phyloP scores from a whole-genome alignment of 139 green algal species.

The Trebouxia sp. region DNA sequence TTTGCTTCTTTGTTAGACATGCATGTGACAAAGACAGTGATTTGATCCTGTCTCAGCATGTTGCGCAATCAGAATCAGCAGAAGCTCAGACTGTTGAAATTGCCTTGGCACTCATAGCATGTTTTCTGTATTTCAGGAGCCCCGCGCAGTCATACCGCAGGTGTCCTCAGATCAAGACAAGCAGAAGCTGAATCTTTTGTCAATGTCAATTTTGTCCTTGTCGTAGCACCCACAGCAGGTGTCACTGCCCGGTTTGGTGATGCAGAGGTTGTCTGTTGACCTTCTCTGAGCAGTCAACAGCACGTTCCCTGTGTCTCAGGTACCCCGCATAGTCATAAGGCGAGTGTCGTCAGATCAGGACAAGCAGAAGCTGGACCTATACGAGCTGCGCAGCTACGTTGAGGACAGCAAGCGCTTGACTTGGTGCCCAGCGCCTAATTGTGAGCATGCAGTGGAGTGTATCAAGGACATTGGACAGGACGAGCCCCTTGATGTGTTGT shows the following conservation, averaged over 20 bases:
- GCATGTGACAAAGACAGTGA: not conserved
- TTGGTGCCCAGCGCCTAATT: conserved; percentile 81
- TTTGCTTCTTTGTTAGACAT: not conserved
- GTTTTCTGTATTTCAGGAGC: too few relatives aligned
- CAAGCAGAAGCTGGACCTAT: conserved; percentile 56
- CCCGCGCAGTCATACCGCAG: conserved; percentile 39
- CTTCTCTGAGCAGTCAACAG: not conserved
- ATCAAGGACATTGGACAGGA: conserved; percentile 41
- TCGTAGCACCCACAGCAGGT: not conserved
- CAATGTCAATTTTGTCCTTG: not conserved
- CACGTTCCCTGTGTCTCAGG: conserved; percentile 36
- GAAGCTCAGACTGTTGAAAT: not conserved
- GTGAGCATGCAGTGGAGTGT: conserved; percentile 72
- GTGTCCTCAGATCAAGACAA: conserved; percentile 38
- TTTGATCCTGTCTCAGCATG: not conserved
- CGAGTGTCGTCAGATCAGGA: conserved; percentile 39
- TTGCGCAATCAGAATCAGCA: not conserved
- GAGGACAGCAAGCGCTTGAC: conserved; percentile 82
- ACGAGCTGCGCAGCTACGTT: conserved; percentile 77
- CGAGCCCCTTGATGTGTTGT: conserved; percentile 64
- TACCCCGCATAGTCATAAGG: conserved; percentile 44
- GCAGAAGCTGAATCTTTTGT: conserved; percentile 49
- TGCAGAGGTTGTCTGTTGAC: not conserved
- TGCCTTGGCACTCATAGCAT: not conserved
- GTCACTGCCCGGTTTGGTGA: not conserved